A percentile compares a stretch with the other conserved stretches of the same genome.
Conservation (phyloP, 805 yeast species). For the Candida caryicola region DNA sequence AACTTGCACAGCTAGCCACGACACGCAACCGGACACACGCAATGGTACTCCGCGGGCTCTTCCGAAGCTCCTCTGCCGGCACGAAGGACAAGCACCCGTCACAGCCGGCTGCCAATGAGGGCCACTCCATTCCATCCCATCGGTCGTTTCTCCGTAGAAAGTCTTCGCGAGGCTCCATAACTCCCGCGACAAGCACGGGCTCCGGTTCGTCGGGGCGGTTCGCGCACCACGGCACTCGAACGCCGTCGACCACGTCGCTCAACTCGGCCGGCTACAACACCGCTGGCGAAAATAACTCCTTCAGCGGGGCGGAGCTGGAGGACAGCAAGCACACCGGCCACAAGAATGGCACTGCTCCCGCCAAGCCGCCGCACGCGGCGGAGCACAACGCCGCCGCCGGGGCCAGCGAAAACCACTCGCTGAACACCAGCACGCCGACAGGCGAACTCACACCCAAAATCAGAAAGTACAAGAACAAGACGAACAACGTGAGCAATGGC, state of each 20-base stretch:
- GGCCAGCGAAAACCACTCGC: no score
- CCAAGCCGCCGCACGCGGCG: no score
- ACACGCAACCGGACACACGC: no score
- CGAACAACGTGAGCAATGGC: slow-evolving; percentile 5
- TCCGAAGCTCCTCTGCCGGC: slow-evolving; percentile 9
- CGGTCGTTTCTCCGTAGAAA: slow-evolving; percentile 24
- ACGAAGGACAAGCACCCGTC: no score
- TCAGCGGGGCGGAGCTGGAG: background rate
- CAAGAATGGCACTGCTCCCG: no score
- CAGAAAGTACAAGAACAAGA: background rate
- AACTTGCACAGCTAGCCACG: no score
- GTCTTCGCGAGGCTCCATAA: slow-evolving; percentile 21
- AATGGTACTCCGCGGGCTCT: slow-evolving; percentile 13
- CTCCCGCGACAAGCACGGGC: slow-evolving; percentile 25
- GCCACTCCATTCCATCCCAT: slow-evolving; percentile 14
- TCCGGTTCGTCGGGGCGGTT: slow-evolving; percentile 7
- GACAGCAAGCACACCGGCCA: background rate
- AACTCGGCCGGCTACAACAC: background rate
- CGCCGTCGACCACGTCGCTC: background rate
- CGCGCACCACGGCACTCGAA: background rate
- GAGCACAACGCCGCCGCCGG: no score
- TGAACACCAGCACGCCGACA: background rate
- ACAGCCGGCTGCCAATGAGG: background rate
- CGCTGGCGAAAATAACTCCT: background rate
- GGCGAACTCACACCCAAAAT: background rate